Base-by-base conservation (phyloP, 192 early-diverging fungal species). In the Backusella psychrophila region DNA sequence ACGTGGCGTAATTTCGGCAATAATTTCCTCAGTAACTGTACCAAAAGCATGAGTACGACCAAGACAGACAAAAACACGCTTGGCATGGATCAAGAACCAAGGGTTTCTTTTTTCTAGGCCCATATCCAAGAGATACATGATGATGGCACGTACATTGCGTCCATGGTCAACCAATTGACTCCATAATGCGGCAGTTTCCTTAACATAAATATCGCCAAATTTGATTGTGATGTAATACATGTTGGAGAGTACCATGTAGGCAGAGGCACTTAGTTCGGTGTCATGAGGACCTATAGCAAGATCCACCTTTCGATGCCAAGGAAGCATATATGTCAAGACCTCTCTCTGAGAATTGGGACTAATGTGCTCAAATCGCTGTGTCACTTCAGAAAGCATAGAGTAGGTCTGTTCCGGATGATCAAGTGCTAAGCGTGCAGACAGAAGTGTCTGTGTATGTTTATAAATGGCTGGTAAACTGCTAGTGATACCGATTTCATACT, bases 261-360 rank as follows among this genome's bases (percentile, higher is more conserved):
- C 87, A 17, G 85, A 86, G 0, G 77, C 70, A 66, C 77, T 82
- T 12, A 90, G 77, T 65, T 86, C 87, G 1, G 78, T 77, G 17
- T 86, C 81, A 41, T 81, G 82, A 7, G 81, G 78, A 19, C 82
- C 80, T 3, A 85, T 73, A 4, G 72, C 33, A 34, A 94, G 78
- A 56, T 95, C 90, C 8, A 95, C 81, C 70, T 95, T 95, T 14
- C 92, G 85, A 12, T 95, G 78, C 95, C 95, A 96, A 2, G 95
- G 95, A 12, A 93, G 78, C 81, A 95, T 87, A 46, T 94, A 92
- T 36, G 80, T 81, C 23, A 96, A 79, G 41, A 95, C 88, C 49
- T 93, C 91, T 34, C 89, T 87, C 44, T 93, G 90, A 41, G 87
- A 82, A 42, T 84, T 86, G 2, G 87, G 72, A 19, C 76, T 86